These are phyloP conservation scores for Aspergillus neotritici DNA, from an alignment of 2,329 filamentous ascomycete genomes.

Conservation along the genomic window DNA sequence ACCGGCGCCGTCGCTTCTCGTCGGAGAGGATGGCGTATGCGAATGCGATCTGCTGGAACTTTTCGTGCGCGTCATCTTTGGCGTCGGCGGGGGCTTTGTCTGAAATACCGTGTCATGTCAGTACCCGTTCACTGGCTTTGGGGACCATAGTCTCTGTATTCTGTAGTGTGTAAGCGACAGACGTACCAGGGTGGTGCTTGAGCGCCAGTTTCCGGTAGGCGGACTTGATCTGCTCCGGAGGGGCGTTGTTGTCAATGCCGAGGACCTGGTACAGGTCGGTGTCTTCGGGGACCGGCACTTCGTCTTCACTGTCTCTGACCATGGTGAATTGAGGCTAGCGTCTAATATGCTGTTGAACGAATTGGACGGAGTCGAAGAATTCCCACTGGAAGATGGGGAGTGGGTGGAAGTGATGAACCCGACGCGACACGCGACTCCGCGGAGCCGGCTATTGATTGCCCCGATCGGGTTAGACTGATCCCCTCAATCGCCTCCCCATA, in stretches of 20 bases:
- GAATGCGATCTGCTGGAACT: conserved; percentile 87
- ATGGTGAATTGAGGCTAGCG: too few species aligned
- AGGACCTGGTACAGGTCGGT: conserved; percentile 70
- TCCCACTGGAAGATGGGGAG: too few species aligned
- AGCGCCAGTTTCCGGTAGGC: conserved; percentile 90
- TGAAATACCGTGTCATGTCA: conserved; percentile 25
- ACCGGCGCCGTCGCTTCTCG: conserved; percentile 69
- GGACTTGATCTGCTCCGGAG: conserved; percentile 73
- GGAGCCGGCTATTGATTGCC: too few species aligned
- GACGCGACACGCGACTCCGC: too few species aligned
- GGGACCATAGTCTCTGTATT: too few species aligned
- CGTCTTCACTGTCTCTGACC: conserved; percentile 10
- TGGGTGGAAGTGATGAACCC: too few species aligned
- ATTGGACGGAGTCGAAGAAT: too few species aligned
- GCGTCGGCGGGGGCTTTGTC: conserved; percentile 69
- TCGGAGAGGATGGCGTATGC: conserved; percentile 92
- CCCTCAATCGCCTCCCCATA: too few species aligned
- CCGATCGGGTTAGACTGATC: too few species aligned
- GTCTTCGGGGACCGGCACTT: conserved; percentile 17
- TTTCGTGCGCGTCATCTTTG: conserved; percentile 67
- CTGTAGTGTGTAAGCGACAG: too few species aligned
- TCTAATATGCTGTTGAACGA: too few species aligned
- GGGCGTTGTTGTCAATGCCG: conserved; percentile 63
- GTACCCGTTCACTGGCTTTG: not conserved
- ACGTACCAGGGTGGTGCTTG: conserved; percentile 73